phyloP scores from a whole-genome alignment of 2,329 filamentous ascomycete genomes.

The Botrytis fabae region DNA sequence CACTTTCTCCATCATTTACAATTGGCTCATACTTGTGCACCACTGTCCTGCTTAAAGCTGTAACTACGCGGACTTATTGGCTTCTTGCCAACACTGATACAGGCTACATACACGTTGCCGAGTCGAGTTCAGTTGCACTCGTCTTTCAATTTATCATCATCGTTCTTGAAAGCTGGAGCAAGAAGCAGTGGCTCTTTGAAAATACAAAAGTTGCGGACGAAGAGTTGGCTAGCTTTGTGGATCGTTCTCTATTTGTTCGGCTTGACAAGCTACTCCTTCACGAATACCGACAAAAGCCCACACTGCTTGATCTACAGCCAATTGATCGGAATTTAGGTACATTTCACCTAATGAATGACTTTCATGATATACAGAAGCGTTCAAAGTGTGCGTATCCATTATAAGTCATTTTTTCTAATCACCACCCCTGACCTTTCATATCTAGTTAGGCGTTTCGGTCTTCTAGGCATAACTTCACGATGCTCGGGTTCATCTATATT shows the following conservation, averaged over 20 bases:
- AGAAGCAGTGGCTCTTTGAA: constrained; percentile 44
- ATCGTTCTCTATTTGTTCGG: constrained; percentile 42
- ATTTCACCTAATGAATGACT: constrained; percentile 25
- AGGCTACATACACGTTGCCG: constrained; percentile 37
- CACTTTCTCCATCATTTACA: constrained; percentile 30
- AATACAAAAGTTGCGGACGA: constrained; percentile 44
- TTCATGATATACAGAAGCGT: constrained; percentile 6
- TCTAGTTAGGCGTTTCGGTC: background rate
- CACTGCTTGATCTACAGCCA: constrained; percentile 39
- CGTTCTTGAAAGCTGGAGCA: constrained; percentile 40
- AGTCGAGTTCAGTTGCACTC: constrained; percentile 38
- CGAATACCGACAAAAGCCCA: background rate
- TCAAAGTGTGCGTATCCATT: background rate
- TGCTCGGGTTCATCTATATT: constrained; percentile 15
- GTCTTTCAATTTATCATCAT: constrained; percentile 40
- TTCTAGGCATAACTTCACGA: constrained; percentile 21
- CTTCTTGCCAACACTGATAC: constrained; percentile 33
- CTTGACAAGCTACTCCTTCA: constrained; percentile 28
- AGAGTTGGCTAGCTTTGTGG: constrained; percentile 43
- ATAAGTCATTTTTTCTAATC: background rate
- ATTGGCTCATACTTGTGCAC: constrained; percentile 33
- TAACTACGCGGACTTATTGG: constrained; percentile 31
- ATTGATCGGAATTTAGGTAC: constrained; percentile 36
- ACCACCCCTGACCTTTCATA: background rate
- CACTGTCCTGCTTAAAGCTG: constrained; percentile 33